Percentiles rank a stretch among this genome's conserved stretches.
phyloP scores from a whole-genome alignment of 2,329 filamentous ascomycete genomes.

The Botryotinia convoluta region DNA sequence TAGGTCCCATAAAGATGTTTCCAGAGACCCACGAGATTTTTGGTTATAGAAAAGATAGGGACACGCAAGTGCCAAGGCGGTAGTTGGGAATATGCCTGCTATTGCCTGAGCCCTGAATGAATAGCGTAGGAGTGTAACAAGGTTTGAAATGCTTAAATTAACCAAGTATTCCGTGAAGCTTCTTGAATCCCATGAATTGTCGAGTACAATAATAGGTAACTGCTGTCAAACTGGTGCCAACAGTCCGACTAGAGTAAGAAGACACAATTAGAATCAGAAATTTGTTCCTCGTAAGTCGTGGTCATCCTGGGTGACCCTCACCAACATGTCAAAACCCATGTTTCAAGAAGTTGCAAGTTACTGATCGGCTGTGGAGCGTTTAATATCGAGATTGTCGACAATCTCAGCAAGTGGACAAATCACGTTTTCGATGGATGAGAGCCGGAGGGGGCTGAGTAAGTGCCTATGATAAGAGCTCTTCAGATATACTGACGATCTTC shows the following conservation, averaged over 20 bases:
- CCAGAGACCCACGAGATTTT: background rate
- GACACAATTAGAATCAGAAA: background rate
- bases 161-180: background rate
- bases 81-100: background rate
- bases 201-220: background rate
- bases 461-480: background rate
- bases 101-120: background rate
- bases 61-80: constrained; percentile 13
- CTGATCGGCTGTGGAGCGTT: constrained; percentile 1
- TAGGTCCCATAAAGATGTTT: background rate
- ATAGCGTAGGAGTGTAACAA: background rate
- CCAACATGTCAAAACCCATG: background rate
- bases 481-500: background rate
- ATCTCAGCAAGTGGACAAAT: background rate
- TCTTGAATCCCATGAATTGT: background rate
- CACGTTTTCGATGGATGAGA: background rate
- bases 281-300: background rate
- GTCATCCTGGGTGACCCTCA: background rate
- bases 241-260: background rate
- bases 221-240: no score
- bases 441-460: background rate
- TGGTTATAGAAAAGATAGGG: background rate
- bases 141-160: background rate
- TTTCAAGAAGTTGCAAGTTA: background rate
- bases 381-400: background rate